Evolutionary conservation across 345 rosid species (phyloP).

Genomic region (Euphorbia pulcherrima): DNA sequence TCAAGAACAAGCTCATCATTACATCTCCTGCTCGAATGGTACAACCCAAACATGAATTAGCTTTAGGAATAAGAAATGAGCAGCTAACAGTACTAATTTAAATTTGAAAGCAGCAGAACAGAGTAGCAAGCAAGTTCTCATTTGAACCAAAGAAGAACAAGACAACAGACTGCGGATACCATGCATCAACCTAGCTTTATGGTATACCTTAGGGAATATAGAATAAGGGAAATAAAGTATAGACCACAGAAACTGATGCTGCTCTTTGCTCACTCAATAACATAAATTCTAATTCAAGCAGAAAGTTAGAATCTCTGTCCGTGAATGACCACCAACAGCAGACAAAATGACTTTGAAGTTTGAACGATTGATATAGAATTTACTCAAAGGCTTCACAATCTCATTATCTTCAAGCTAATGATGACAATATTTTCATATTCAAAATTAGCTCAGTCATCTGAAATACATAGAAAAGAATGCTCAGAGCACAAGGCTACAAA

Average conservation of each 20-base stretch:
- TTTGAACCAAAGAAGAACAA: neutral
- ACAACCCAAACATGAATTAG: neutral
- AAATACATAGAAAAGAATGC: neutral
- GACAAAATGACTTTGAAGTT: neutral
- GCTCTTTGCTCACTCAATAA: neutral
- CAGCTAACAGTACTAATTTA: neutral
- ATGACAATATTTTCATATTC: neutral
- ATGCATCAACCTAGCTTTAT: neutral
- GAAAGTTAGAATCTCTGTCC: neutral
- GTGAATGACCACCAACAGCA: neutral
- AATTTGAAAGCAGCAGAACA: neutral
- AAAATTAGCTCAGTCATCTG: neutral
- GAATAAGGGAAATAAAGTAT: neutral
- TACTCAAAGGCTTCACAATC: neutral
- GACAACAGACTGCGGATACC: neutral
- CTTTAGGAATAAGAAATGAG: neutral
- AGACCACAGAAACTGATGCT: neutral
- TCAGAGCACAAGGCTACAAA: neutral
- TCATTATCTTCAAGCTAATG: neutral
- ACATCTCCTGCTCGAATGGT: constrained; percentile 60
- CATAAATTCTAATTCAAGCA: too few species aligned
- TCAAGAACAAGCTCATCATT: constrained; percentile 91
- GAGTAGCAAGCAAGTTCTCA: neutral
- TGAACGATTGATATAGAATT: neutral
- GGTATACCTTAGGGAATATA: neutral